Evolutionary conservation across 306 rosid species (phyloP).

Genomic region (Fagus sylvatica): DNA sequence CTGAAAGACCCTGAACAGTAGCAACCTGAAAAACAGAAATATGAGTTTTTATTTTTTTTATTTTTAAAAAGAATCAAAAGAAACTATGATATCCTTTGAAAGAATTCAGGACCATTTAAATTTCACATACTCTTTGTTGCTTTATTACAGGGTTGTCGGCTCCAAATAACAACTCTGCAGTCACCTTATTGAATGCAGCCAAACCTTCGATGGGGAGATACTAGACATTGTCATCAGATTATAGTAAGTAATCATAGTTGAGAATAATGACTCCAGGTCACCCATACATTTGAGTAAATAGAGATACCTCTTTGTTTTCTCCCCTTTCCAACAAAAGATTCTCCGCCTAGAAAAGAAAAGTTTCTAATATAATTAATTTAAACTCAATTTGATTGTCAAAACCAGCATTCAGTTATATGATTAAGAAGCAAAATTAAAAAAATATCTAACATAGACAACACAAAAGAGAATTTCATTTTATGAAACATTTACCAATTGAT

Average conservation of each 20-base stretch:
- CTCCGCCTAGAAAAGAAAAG: slow-evolving; percentile 60
- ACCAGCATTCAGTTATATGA: not conserved
- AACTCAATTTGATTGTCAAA: slow-evolving; percentile 12
- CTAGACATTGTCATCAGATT: slow-evolving; percentile 42
- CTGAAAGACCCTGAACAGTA: slow-evolving; percentile 96
- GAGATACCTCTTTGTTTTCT: slow-evolving; percentile 89
- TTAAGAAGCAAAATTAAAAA: slow-evolving; percentile 10
- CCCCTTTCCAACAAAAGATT: slow-evolving; percentile 86
- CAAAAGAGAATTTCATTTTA: not conserved
- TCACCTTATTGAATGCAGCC: slow-evolving; percentile 94
- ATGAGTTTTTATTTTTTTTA: not conserved
- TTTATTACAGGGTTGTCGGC: slow-evolving; percentile 76
- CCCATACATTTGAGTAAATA: slow-evolving; percentile 10
- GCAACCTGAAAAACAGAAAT: slow-evolving; percentile 64
- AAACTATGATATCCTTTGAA: not conserved
- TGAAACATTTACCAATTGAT: not conserved
- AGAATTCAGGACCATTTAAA: not conserved
- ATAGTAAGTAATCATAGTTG: slow-evolving; percentile 20
- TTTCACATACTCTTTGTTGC: slow-evolving; percentile 64
- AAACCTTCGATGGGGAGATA: slow-evolving; percentile 97
- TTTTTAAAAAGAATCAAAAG: not conserved
- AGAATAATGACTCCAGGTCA: slow-evolving; percentile 24
- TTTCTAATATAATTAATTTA: slow-evolving; percentile 5
- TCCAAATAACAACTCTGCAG: slow-evolving; percentile 87
- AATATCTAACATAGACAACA: not conserved